Conservation (phyloP, 495 filamentous ascomycete species). For the Xylaria telfairii region DNA sequence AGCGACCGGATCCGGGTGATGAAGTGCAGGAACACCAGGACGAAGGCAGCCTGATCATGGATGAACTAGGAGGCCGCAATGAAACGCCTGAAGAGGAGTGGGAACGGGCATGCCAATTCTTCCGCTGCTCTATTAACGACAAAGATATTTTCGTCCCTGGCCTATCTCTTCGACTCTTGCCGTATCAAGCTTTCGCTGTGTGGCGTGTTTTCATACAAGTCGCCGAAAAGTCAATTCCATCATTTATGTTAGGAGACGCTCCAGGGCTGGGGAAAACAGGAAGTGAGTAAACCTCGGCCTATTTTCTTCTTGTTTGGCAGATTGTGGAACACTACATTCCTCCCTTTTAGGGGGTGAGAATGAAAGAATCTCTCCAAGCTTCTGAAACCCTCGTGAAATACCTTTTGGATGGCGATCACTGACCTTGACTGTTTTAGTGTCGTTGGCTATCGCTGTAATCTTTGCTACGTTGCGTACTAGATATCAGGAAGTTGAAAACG, state of each 20-base stretch:
- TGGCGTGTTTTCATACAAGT: conserved; percentile 4
- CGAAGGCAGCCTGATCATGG: not conserved
- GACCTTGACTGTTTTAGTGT: not conserved
- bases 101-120: not conserved
- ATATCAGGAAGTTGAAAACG: not conserved
- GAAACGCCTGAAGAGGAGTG: not conserved
- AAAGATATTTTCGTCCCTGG: not conserved
- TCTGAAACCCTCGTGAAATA: no score
- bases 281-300: not conserved
- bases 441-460: not conserved
- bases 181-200: not conserved
- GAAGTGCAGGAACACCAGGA: not conserved
- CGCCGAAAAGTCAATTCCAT: not conserved
- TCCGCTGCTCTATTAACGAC: not conserved
- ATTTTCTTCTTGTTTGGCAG: no score
- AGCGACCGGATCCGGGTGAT: no score
- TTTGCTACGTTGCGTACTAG: not conserved
- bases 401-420: not conserved
- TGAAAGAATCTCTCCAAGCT: not conserved
- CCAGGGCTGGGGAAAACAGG: not conserved
- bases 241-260: not conserved
- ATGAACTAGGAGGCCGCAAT: not conserved
- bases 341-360: not conserved
- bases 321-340: no score
- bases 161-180: not conserved